Conservation (phyloP, 768 basidiomycete genomes). For the Coprinopsis marcescibilis region DNA sequence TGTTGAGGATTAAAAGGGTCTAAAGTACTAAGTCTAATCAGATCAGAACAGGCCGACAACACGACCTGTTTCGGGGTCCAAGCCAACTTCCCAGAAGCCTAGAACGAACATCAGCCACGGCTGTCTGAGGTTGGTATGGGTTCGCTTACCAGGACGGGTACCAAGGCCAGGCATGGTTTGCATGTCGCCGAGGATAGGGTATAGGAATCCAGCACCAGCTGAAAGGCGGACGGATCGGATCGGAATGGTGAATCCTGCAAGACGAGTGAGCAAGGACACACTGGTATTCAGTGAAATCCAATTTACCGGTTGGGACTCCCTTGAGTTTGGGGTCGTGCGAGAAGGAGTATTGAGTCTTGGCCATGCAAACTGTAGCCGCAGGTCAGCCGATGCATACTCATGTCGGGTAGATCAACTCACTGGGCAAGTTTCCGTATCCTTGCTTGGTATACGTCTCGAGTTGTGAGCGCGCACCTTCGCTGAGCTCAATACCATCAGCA, state of each 20-base stretch:
- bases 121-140: background rate
- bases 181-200: conserved; percentile 95
- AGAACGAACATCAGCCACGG: conserved; percentile 10
- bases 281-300: background rate
- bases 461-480: conserved; percentile 78
- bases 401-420: conserved; percentile 36
- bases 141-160: conserved; percentile 72
- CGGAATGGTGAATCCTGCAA: conserved; percentile 81
- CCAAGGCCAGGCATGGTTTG: conserved; percentile 96
- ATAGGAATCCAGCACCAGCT: conserved; percentile 94
- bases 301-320: conserved; percentile 73
- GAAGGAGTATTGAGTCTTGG: conserved; percentile 97
- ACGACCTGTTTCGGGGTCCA: conserved; percentile 76
- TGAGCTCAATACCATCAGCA: conserved; percentile 84
- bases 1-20: background rate
- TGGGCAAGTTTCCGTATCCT: conserved; percentile 74
- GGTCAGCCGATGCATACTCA: conserved; percentile 2
- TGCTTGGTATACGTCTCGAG: conserved; percentile 89
- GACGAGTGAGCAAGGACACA: background rate
- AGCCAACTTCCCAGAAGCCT: conserved; percentile 89
- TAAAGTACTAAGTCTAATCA: background rate
- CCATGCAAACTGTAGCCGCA: conserved; percentile 75
- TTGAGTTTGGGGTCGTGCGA: conserved; percentile 91
- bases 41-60: conserved; percentile 82
- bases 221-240: conserved; percentile 84